Evolutionary conservation across 106 monocot species (phyloP).

Genomic region (Dactylorhiza incarnata): DNA sequence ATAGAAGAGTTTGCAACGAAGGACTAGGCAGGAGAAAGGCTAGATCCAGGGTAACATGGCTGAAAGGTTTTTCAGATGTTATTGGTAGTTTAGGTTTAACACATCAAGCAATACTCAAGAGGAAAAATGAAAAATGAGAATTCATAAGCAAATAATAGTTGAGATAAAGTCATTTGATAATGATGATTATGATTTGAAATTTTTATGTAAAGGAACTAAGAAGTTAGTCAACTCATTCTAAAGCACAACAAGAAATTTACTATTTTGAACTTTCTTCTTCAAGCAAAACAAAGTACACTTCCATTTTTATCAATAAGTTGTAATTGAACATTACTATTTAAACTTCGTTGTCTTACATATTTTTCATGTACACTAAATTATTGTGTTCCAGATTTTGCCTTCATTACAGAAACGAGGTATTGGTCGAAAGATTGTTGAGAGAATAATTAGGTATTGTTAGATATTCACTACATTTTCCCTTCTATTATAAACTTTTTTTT

Average conservation of each 20-base stretch:
- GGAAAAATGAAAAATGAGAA: no score
- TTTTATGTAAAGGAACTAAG: neutral
- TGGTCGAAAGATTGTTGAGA: constrained; percentile 66
- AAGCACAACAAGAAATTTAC: neutral
- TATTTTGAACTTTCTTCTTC: neutral
- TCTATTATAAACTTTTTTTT: neutral
- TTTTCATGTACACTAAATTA: neutral
- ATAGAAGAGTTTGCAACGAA: no score
- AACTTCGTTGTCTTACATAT: neutral
- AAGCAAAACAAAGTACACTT: neutral
- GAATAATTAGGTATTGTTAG: constrained; percentile 45
- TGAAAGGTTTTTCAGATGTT: no score
- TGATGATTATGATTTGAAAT: no score
- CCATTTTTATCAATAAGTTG: neutral
- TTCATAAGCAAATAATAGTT: no score
- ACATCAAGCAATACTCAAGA: no score
- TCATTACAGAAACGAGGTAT: constrained; percentile 56
- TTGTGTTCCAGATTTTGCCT: constrained; percentile 64
- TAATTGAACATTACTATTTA: neutral
- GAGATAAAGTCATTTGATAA: no score
- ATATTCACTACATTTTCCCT: neutral
- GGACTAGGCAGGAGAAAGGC: no score
- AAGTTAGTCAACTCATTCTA: neutral
- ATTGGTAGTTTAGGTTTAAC: no score
- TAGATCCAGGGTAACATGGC: no score